Evolutionary conservation across 352 stramenopile species (phyloP).

Genomic region (Globisporangium emineosum): DNA sequence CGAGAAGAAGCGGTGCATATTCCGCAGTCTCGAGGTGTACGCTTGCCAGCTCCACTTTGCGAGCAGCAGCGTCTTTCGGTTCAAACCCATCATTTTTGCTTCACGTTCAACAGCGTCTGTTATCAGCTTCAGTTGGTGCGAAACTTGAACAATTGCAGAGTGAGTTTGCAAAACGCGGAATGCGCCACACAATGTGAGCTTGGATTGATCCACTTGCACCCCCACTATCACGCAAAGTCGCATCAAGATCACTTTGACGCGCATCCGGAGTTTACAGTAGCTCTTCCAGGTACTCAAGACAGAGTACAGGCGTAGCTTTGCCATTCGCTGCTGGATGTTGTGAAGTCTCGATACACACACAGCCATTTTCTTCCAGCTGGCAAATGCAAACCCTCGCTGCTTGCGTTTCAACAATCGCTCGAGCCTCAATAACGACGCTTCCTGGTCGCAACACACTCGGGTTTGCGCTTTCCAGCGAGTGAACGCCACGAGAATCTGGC

Average conservation of each 20-base stretch:
- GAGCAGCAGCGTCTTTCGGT: constrained; percentile 17
- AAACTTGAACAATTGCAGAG: background rate
- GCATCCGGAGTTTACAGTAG: background rate
- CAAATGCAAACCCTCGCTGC: constrained; percentile 20
- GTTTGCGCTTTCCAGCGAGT: constrained; percentile 23
- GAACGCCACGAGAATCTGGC: constrained; percentile 17
- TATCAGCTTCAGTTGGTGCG: background rate
- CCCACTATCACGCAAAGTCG: constrained; percentile 1
- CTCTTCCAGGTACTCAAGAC: constrained; percentile 7
- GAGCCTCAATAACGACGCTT: constrained; percentile 14
- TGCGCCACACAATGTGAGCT: constrained; percentile 6
- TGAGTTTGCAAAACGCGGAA: constrained; percentile 8
- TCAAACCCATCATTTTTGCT: background rate
- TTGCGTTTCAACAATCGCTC: constrained; percentile 20
- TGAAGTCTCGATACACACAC: background rate
- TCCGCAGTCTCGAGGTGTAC: constrained; percentile 30
- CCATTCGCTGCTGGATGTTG: constrained; percentile 5
- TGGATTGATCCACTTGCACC: background rate
- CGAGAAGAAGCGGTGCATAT: constrained; percentile 37
- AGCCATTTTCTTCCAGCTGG: constrained; percentile 26
- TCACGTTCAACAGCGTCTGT: background rate
- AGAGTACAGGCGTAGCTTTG: background rate
- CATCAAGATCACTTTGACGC: constrained; percentile 3
- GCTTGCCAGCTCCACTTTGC: constrained; percentile 52
- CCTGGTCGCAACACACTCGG: background rate